A percentile compares a stretch with the other conserved stretches of the same genome.
Conservation (phyloP, 106 monocot species). For the Triglochin maritima region DNA sequence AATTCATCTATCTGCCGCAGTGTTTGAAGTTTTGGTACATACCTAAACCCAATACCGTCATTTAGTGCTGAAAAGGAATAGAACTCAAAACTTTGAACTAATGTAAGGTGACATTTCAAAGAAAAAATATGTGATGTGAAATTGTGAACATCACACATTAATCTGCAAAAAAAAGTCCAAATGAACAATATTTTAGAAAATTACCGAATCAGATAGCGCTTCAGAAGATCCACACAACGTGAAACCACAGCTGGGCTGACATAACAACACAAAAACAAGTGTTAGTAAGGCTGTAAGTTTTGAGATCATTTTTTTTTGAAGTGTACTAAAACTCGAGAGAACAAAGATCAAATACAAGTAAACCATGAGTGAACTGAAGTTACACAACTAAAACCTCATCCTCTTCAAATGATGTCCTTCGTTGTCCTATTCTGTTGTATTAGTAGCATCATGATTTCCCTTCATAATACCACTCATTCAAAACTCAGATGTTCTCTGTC, state of each 20-base stretch:
- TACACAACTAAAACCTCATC: no score
- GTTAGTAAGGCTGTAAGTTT: not conserved
- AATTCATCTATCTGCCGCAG: constrained; percentile 80
- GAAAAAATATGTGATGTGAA: not conserved
- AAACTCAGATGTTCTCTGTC: no score
- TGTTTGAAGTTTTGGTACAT: constrained; percentile 69
- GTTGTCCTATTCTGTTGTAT: no score
- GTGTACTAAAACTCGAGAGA: no score
- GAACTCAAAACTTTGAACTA: not conserved
- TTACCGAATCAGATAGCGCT: constrained; percentile 84
- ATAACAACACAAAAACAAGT: not conserved
- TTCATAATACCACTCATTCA: no score
- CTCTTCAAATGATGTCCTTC: no score
- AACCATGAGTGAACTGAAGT: no score
- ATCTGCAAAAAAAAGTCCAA: not conserved
- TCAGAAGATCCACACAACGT: constrained; percentile 71
- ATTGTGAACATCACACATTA: not conserved
- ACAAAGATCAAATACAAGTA: no score
- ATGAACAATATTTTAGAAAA: constrained; percentile 4
- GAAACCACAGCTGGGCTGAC: constrained; percentile 90
- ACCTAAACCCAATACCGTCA: constrained; percentile 31
- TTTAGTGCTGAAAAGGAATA: not conserved
- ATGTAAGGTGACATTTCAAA: not conserved
- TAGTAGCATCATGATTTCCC: no score
- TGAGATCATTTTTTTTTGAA: not conserved